phyloP scores from a whole-genome alignment of 306 rosid species.

The Fragaria iinumae region DNA sequence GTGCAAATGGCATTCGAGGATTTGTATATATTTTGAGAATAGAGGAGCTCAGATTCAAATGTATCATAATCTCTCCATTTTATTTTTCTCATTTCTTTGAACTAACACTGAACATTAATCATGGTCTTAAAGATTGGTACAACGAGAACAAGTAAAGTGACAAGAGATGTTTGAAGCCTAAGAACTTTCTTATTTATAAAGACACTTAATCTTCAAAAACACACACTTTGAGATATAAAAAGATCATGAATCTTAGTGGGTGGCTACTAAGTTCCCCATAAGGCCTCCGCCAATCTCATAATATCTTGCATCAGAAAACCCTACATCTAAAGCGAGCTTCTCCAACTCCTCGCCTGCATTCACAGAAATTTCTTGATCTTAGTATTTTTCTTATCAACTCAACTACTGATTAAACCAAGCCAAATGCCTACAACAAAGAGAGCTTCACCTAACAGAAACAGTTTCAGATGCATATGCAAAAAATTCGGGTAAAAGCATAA shows the following conservation, averaged over 20 bases:
- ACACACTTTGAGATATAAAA: slow-evolving; percentile 1
- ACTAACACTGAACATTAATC: neutral
- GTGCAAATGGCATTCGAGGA: slow-evolving; percentile 10
- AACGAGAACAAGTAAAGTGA: neutral
- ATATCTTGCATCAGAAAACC: slow-evolving; percentile 66
- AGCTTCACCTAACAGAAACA: neutral
- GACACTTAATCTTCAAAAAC: neutral
- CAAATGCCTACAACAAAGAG: neutral
- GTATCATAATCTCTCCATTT: neutral
- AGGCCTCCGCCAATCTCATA: slow-evolving; percentile 86
- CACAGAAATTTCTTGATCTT: slow-evolving; percentile 25
- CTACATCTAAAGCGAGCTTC: slow-evolving; percentile 72
- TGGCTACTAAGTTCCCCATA: slow-evolving; percentile 88
- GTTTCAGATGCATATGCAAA: neutral
- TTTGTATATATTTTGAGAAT: slow-evolving; percentile 10
- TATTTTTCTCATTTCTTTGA: neutral
- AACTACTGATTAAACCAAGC: neutral
- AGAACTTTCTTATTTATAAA: neutral
- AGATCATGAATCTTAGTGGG: slow-evolving; percentile 35
- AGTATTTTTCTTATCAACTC: neutral
- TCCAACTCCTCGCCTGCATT: slow-evolving; percentile 78
- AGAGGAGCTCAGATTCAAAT: neutral
- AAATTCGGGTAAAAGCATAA: neutral
- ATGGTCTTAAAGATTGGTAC: neutral
- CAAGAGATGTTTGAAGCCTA: neutral